Conservation (phyloP, 345 rosid species). For the Punica granatum region DNA sequence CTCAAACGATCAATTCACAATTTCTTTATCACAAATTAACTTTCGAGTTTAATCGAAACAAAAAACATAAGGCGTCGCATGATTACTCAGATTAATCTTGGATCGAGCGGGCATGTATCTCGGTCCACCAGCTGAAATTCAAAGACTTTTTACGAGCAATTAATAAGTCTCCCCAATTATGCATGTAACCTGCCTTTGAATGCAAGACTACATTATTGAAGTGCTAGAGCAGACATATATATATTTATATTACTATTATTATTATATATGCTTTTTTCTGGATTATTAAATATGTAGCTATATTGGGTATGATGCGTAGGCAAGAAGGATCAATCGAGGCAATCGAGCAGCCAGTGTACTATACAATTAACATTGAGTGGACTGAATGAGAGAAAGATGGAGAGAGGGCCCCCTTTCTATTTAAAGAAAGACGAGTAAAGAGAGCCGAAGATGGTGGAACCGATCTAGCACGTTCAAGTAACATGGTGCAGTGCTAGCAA, state of each 20-base stretch:
- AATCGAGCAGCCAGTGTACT: not conserved
- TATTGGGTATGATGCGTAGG: not conserved
- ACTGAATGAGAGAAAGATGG: not conserved
- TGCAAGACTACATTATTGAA: constrained; percentile 5
- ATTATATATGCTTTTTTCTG: not conserved
- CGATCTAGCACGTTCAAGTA: too few species aligned
- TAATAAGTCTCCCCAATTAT: too few species aligned
- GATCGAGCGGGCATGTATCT: too few species aligned
- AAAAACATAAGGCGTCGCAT: too few species aligned
- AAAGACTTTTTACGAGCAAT: too few species aligned
- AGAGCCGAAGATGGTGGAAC: not conserved
- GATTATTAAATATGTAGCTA: too few species aligned
- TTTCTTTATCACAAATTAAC: too few species aligned
- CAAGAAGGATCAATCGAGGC: not conserved
- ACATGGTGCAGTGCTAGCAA: too few species aligned
- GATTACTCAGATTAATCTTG: too few species aligned
- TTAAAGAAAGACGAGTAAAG: not conserved
- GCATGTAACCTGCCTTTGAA: not conserved
- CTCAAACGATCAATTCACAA: too few species aligned
- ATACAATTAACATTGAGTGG: not conserved
- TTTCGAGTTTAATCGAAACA: too few species aligned
- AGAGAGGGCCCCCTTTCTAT: not conserved
- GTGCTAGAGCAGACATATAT: not conserved
- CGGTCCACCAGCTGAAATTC: too few species aligned
- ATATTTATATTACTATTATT: not conserved